A percentile compares a stretch with the other conserved stretches of the same genome.
phyloP scores from a whole-genome alignment of 805 yeast genomes.

The Clavispora asparagi region DNA sequence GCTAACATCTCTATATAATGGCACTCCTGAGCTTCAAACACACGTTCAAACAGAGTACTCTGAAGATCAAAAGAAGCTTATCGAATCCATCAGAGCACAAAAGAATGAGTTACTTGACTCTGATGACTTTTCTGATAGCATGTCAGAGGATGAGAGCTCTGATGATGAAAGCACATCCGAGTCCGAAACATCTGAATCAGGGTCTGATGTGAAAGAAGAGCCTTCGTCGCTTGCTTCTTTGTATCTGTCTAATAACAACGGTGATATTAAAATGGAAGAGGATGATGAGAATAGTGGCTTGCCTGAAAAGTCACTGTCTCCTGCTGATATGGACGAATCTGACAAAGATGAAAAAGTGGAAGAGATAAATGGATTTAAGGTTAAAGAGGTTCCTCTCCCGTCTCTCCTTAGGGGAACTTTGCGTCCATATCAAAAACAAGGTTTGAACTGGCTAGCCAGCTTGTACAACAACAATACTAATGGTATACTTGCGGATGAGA shows the following conservation, averaged over 20 bases:
- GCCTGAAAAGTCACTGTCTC: background rate
- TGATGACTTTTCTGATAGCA: conserved; percentile 15
- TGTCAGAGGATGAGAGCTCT: conserved; percentile 12
- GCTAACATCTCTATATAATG: conserved; percentile 31
- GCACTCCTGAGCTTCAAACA: background rate
- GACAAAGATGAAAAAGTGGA: conserved; percentile 19
- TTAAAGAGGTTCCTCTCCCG: conserved; percentile 71
- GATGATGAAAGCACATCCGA: conserved; percentile 7
- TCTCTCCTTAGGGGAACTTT: conserved; percentile 71
- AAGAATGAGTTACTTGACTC: conserved; percentile 15
- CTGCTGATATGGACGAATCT: conserved; percentile 6
- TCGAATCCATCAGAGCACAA: conserved; percentile 13
- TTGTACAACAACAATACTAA: conserved; percentile 87
- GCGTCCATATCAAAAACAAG: conserved; percentile 91
- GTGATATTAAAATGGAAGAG: conserved; percentile 4
- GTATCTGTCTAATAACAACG: conserved; percentile 1
- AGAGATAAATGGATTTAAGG: conserved; percentile 38
- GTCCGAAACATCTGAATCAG: background rate
- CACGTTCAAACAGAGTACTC: conserved; percentile 20
- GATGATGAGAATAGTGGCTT: conserved; percentile 1
- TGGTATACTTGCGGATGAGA: conserved; percentile 97
- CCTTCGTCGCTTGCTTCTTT: conserved; percentile 2
- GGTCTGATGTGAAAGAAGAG: background rate
- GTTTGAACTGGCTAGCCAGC: conserved; percentile 95
- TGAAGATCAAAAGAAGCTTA: conserved; percentile 28